A percentile compares a stretch with the other conserved stretches of the same genome.
phyloP scores from a whole-genome alignment of 176 grass and related monocot species.

The Paspalum notatum region DNA sequence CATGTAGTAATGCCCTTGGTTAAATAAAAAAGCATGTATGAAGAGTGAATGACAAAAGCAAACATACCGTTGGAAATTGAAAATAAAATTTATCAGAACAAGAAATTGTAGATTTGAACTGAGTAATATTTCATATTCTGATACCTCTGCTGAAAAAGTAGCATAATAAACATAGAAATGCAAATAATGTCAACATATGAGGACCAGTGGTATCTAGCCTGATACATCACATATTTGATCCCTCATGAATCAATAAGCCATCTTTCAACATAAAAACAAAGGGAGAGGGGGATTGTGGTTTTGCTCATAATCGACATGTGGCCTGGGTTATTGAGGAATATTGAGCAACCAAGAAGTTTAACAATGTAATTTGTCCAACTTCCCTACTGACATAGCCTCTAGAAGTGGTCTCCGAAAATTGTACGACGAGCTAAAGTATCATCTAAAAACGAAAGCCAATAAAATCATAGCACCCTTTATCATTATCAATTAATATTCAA shows the following conservation, averaged over 20 bases:
- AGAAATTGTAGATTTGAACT: neutral
- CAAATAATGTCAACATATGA: neutral
- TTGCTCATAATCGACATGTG: neutral
- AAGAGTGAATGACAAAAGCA: neutral
- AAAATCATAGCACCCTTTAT: neutral
- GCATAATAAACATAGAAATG: neutral
- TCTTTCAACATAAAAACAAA: neutral
- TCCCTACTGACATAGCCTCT: neutral
- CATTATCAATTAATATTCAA: neutral
- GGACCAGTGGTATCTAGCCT: too few relatives aligned
- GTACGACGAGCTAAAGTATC: neutral
- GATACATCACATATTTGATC: neutral
- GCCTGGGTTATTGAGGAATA: neutral
- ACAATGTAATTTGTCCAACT: neutral
- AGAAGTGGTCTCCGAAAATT: neutral
- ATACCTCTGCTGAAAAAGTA: neutral
- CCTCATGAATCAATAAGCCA: neutral
- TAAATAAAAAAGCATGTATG: neutral
- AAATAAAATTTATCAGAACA: constrained; percentile 2
- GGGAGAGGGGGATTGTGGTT: neutral
- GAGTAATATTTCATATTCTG: neutral
- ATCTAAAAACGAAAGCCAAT: neutral
- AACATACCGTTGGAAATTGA: neutral
- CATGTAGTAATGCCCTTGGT: constrained; percentile 1
- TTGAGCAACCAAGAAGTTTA: neutral